Evolutionary conservation across 306 rosid species (phyloP), one percentile per base, ranked within the genome.

Genomic region (Pueraria montana): DNA sequence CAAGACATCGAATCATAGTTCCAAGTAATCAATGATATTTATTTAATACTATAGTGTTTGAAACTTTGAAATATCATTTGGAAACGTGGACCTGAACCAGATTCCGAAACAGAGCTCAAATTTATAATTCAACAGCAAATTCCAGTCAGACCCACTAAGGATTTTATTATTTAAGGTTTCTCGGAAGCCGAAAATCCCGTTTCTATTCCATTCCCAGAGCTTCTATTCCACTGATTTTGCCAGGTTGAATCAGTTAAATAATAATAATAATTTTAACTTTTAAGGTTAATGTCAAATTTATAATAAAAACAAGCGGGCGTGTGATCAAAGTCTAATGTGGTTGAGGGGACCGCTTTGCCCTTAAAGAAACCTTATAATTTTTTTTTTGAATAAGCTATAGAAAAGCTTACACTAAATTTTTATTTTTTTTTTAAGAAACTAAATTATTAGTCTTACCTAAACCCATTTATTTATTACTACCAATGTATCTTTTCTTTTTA

Each of bases 151-250:
- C 74, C 72, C 78, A 80, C 26, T 74, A 66, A 30, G 78, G 77
- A 87, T 87, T 88, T 77, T 83, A 80, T 38, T 77, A 90, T 84
- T 86, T 38, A 62, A 72, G 84, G 87, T 62, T 80, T 92, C 97
- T 94, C 84, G 88, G 85, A 90, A 91, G 92, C 88, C 88, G 84
- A 88, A 91, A 92, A 91, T 94, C 94, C 98, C 71, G 99, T 89
- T 96, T 96, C 99, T 92, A 96, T 96, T 96, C 99, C 98, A 92
- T 96, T 96, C 97, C 97, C 97, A 92, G 84, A 92, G 95, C 88
- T 96, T 96, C 99, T 96, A 96, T 94, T 96, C 99, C 92, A 92
- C 97, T 92, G 96, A 79, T 79, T 84, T 83, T 90, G 93, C 84
- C 98, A 91, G 97, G 78, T 65, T 74, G 49, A 83, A 84, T 18